Base-by-base conservation (phyloP, 805 yeast genomes). In the Starmerella sp. region DNA sequence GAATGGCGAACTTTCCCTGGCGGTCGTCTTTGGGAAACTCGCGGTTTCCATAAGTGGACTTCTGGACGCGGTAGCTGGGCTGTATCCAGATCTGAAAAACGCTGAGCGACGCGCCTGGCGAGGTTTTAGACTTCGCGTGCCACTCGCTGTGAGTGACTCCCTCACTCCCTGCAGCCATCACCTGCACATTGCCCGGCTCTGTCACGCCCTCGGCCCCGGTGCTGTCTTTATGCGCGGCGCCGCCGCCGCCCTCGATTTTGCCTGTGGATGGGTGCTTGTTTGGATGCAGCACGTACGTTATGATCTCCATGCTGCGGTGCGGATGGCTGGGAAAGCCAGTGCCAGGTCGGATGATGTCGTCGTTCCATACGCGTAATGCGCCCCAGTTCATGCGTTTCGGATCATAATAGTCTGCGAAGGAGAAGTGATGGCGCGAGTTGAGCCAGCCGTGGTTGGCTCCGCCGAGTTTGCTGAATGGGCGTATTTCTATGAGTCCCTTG, bases 301-400 rank as follows among this genome's bases (percentile, higher is more conserved):
- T 48, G 45, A 58, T 58, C 52, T 58, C 61, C 61, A 58, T 58
- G 42, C 28, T 45, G 17, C 59, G 57, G 56, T 58, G 61, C 35
- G 61, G 61, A 49, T 58, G 61, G n/a, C 59, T 50, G 11, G 57
- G 59, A 59, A 58, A 58, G 32, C 61, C 61, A 3, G 56, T 7
- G 35, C 55, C 57, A 11, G 59, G 48, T 28, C 38, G 39, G 17
- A 58, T 48, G 48, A 54, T 55, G 22, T 58, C 61, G 53, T 58
- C 61, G 35, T 58, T 58, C 52, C 54, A 48, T 8, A 58, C 61
- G 13, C 61, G 57, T 28, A 58, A 54, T 3, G 56, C 57, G 17
- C 61, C 61, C 61, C 61, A 58, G 54, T 58, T 46, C 61, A 58
- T 58, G 29, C 61, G 55, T 31, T 29, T 41, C 31, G 55, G 49